Evolutionary conservation across 257 asterid genomes (phyloP), one percentile per base, ranked within the genome.

Genomic region (Nicotiana undulata): DNA sequence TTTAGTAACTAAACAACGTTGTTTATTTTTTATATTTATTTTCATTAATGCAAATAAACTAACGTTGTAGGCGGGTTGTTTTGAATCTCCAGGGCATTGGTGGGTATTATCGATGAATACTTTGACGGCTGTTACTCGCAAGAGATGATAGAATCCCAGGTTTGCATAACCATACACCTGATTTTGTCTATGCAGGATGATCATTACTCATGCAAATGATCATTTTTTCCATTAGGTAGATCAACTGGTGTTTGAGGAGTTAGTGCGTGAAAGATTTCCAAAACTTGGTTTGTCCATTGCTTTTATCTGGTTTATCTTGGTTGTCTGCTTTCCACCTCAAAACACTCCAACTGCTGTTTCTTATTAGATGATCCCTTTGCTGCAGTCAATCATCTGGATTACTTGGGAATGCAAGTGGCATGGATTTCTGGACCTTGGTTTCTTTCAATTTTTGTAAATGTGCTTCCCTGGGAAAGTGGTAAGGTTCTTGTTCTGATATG

Each of bases 391-490:
- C 98, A 94, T 90, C 94, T 94, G 12, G 97, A 94, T 85, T 92
- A 86, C 91, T 88, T 94, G 87, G 98, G 97, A 84, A 95, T 94
- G 79, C 93, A 94, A 85, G 97, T 92, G 86, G 88, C 98, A 82
- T 92, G 97, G 97, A 80, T 92, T 82, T 90, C 95, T 55, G 92
- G 93, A 53, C 92, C 97, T 64, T 94, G 98, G 98, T 94, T 94
- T 89, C 95, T 94, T 37, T 90, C 98, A 32, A 94, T 94, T 81
- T 94, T 90, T 60, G 91, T 91, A 44, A 94, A 94, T 86, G 89
- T 90, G 85, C 94, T 94, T 83, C 98, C 98, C 61, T 94, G 98
- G 98, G 98, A 94, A 93, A 92, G 98, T 82, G 98, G 98, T 94
- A 84, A 29, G 92, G 82, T 32, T 70, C 58, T 63, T 63, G 64